Evolutionary conservation across 352 stramenopile species (phyloP).

Genomic region (Globisporangium viniferum): DNA sequence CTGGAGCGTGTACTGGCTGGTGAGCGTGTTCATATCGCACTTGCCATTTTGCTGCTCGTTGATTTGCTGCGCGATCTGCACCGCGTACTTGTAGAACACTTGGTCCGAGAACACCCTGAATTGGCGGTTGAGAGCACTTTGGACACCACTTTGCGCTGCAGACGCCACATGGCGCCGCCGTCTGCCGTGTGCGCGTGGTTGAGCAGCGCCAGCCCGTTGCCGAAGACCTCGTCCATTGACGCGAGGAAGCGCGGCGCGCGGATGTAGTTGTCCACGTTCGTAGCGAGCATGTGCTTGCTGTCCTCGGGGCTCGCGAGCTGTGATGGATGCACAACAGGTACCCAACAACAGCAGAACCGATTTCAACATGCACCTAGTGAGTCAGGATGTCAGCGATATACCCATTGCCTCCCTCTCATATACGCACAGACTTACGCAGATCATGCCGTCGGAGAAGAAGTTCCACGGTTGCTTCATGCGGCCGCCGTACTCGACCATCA

Average conservation of each 20-base stretch:
- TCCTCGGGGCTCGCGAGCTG: slow-evolving; percentile 13
- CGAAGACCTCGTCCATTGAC: slow-evolving; percentile 7
- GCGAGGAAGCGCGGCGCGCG: slow-evolving; percentile 18
- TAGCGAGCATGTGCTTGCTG: slow-evolving; percentile 21
- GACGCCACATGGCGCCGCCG: slow-evolving; percentile 28
- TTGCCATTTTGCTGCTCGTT: neutral
- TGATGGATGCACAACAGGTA: neutral
- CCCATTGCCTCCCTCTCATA: neutral
- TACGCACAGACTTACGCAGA: neutral
- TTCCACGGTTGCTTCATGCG: slow-evolving; percentile 11
- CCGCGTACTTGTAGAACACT: slow-evolving; percentile 11
- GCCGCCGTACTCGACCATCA: slow-evolving; percentile 11
- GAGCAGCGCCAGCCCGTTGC: slow-evolving; percentile 15
- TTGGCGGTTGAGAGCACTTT: slow-evolving; percentile 51
- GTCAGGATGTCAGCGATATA: neutral
- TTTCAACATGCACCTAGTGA: neutral
- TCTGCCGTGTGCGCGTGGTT: slow-evolving; percentile 14
- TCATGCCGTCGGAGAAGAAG: slow-evolving; percentile 8
- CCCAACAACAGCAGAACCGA: neutral
- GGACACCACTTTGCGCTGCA: slow-evolving; percentile 48
- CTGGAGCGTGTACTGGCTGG: neutral
- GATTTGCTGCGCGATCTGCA: neutral
- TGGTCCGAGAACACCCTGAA: slow-evolving; percentile 6
- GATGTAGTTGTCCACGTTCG: slow-evolving; percentile 23
- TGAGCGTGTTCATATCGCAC: neutral